Evolutionary conservation across 2,329 filamentous ascomycete species (phyloP), one percentile per base, ranked within the genome.

Genomic region (Phyllosticta citriasiana): DNA sequence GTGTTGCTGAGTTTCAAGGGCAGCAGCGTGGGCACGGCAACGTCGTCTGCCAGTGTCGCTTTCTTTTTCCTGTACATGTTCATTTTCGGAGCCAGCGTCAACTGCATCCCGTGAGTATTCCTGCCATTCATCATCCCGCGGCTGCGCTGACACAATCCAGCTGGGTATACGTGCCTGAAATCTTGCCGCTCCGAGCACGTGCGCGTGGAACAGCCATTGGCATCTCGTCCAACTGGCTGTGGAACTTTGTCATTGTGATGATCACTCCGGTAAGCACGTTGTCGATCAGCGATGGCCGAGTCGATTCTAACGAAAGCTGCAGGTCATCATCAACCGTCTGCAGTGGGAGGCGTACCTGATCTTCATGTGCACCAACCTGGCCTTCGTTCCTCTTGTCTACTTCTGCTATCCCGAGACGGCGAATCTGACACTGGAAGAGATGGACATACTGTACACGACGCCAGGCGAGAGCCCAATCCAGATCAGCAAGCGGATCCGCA

Each of bases 21-120:
- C 4, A 26, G 51, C 26, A 59, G 60, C 19, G 55, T 61, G 12
- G 59, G 53, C 14, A 33, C 66, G 76, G 73, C 1, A 70, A 72
- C 35, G 78, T 74, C 1, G 76, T 75, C 0, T 73, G 79, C 53
- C 74, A 74, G 0, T 79, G 81, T 66, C 78, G 59, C 59, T 4
- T 61, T 61, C 33, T 61, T 83, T 68, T 82, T 82, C 68, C 64
- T 82, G 4, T 82, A 80, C 70, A 81, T 81, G 66, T 74, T 81
- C 54, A 80, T 80, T 71, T 82, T 82, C 62, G 79, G 75, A 12
- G 77, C 80, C 47, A 78, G 77, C 4, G 77, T 70, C 75, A 76
- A 79, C 54, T 79, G 77, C 4, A 74, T 78, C 19, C 76, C 76
- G n/a, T 80, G 77, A 69, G 65, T 64, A 6, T 84, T 84, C 63